phyloP scores from a whole-genome alignment of 176 grass and related monocot species.

The Hordeum marinum region DNA sequence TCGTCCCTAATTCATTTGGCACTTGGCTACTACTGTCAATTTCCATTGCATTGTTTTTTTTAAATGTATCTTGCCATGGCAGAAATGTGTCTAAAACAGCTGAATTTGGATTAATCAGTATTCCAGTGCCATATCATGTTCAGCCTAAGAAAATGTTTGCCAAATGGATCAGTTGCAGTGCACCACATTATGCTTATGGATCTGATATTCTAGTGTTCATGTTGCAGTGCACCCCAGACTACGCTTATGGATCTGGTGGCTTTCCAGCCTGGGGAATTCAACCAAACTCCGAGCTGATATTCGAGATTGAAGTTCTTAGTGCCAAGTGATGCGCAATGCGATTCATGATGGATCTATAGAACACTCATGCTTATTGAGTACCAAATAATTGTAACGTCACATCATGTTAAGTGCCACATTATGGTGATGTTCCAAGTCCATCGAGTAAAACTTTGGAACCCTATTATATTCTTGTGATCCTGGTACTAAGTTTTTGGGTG shows the following conservation, averaged over 20 bases:
- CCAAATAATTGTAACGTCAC: conserved; percentile 27
- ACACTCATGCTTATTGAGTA: background rate
- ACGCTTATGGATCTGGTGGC: conserved; percentile 73
- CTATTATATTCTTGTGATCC: background rate
- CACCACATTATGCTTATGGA: background rate
- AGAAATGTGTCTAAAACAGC: background rate
- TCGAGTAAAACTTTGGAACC: background rate
- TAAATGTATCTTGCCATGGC: background rate
- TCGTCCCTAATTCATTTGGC: background rate
- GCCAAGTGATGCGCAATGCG: conserved; percentile 30
- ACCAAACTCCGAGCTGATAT: conserved; percentile 64
- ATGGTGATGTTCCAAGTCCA: background rate
- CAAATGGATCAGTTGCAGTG: too few species aligned
- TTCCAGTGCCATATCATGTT: background rate
- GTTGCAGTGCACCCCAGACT: conserved; percentile 89
- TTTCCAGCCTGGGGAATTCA: conserved; percentile 80
- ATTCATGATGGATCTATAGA: background rate
- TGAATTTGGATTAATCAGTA: background rate
- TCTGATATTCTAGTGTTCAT: conserved; percentile 12
- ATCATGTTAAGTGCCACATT: background rate
- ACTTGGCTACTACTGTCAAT: background rate
- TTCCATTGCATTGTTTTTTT: background rate
- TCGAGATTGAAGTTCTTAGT: conserved; percentile 85
- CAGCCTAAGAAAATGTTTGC: background rate
- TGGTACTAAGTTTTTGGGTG: background rate